Evolutionary conservation across 2,329 filamentous ascomycete species (phyloP), one percentile per base, ranked within the genome.

Genomic region (Hymenoscyphus occultus): DNA sequence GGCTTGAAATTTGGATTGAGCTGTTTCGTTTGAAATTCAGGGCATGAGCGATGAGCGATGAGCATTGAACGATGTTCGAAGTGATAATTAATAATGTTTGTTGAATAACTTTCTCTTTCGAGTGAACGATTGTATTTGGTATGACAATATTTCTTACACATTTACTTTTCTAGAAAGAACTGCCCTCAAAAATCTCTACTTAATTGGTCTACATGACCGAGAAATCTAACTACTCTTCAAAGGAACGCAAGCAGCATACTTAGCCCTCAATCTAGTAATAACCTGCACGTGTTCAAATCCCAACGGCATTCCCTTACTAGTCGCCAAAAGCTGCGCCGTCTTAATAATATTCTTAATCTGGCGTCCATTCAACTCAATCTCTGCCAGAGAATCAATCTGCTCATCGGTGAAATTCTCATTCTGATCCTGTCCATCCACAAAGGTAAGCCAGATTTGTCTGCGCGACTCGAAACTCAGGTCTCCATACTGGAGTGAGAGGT

Each of bases 401-500:
- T 56, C 48, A 39, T 62, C 60, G 6, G 45, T 62, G 19, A 62
- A 62, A 32, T 62, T 62, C 9, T 62, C 60, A 42, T 62, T 62
- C 39, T 62, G 60, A 16, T 62, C 60, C 10, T 28, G n/a, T 10
- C 60, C 60, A 62, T 62, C 60, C 7, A 62, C 60, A 40, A 62
- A 62, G 13, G 45, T 62, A 28, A 62, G 28, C 81, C 81, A 83
- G 35, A 83, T 75, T 2, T 73, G 67, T 60, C 74, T 72, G 35
- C 81, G 75, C 1, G 80, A 78, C 12, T 78, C 75, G 2, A 71
- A 68, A 3, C 70, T 69, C 16, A 84, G 76, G 3, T 77, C 67
- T 31, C 74, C 71, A 75, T 83, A 83, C 32, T 80, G 73, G 39
- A 83, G 74, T 68, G 83, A 79, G 64, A 83, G 71, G 70, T 79